Base-by-base conservation (phyloP, 1,284 basidiomycete genomes). In the Singerocomus inundabilis region DNA sequence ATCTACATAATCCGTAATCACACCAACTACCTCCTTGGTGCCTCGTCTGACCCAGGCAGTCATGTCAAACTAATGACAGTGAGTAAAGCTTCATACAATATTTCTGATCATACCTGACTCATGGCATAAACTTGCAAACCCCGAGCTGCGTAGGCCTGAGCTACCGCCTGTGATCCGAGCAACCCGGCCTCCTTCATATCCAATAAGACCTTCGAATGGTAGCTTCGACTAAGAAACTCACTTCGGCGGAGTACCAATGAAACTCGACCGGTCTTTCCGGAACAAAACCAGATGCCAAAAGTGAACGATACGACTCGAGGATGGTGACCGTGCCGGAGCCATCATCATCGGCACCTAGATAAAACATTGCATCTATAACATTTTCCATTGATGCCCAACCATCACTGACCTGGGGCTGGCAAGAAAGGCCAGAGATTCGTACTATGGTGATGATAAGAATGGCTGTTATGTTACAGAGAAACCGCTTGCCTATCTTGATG, bases 31-130 rank as follows among this genome's bases (percentile, higher is more conserved):
- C 72, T 96, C 93, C 54, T 75, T 72, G 18, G 91, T 92, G 38
- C 93, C 95, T 56, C 74, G 70, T 81, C 96, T 96, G 60, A 99
- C 91, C 86, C 92, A 99, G 50, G 95, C 96, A 37, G 91, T 93
- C 91, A 96, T 95, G 69, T 95, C 93, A 70, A 91, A 93, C 86
- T 90, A 32, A 46, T 11, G 15, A 26, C 28, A 11, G 18, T 64
- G 33, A 58, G 51, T 0, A 21, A 29, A 37, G 11, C 16, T 7
- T 18, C 5, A n/a, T 11, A 18, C 33, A 7, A 28, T 3, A n/a
- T 11, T 31, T 36, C 24, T 40, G 53, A 56, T 39, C 42, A 44
- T 71, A 88, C 87, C 78, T 91, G 88, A 58, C 91, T 85, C 93
- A 97, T 97, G 36, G 88, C 93, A 63, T 87, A 74, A 51, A 98